Conservation (phyloP, 805 yeast genomes). For the Pichia gijzeniarum region DNA sequence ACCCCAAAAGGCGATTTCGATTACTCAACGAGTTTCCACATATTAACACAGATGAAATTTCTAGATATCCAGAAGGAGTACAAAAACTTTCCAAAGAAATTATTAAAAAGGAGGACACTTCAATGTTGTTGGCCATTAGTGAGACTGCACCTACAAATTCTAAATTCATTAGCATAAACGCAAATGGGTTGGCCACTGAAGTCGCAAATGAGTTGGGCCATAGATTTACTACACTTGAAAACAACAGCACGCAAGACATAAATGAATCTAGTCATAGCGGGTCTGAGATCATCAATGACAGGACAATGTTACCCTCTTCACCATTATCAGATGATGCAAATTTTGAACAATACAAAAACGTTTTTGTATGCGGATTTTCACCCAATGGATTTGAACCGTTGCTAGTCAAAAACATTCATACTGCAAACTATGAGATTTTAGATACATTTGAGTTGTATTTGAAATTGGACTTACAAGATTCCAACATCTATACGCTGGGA, state of each 20-base stretch:
- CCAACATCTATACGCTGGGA: constrained; percentile 2
- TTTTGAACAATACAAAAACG: not conserved
- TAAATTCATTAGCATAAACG: not conserved
- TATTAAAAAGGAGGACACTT: constrained; percentile 2
- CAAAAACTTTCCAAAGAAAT: not conserved
- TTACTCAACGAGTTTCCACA: constrained; percentile 3
- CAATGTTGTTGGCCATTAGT: not conserved
- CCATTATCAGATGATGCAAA: not conserved
- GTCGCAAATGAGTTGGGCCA: no score
- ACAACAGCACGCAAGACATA: no score
- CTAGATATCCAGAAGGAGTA: not conserved
- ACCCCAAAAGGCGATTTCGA: not conserved
- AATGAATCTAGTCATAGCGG: no score
- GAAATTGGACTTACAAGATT: not conserved
- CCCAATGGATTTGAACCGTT: constrained; percentile 9
- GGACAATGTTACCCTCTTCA: not conserved
- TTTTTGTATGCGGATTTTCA: constrained; percentile 8
- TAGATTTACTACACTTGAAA: no score
- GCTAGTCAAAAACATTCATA: constrained; percentile 1
- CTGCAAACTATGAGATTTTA: constrained; percentile 4
- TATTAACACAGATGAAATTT: not conserved
- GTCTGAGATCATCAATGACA: no score
- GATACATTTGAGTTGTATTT: constrained; percentile 14
- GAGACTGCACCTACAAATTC: not conserved
- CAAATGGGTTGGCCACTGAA: not conserved